phyloP scores from a whole-genome alignment of 352 stramenopile species.

The Pythium rhizo-oryzae region DNA sequence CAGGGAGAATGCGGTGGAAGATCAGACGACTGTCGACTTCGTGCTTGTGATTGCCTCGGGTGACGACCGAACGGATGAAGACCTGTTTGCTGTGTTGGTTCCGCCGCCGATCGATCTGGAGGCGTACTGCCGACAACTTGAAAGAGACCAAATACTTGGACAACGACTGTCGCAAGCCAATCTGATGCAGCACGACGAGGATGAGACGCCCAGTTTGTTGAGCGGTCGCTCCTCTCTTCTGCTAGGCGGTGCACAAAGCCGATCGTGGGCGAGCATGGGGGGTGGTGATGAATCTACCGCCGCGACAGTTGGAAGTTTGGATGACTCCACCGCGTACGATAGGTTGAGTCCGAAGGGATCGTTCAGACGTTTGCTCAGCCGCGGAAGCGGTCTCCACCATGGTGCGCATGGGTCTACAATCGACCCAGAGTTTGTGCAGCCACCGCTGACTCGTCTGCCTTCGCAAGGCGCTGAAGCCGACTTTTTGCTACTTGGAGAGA shows the following conservation, averaged over 20 bases:
- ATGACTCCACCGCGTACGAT: slow-evolving; percentile 30
- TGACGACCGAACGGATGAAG: slow-evolving; percentile 83
- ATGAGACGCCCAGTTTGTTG: not conserved
- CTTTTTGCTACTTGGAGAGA: slow-evolving; percentile 60
- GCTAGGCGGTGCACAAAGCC: slow-evolving; percentile 13
- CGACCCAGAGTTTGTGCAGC: slow-evolving; percentile 26
- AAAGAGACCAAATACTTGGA: slow-evolving; percentile 58
- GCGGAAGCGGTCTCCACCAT: slow-evolving; percentile 32
- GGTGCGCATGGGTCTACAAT: not conserved
- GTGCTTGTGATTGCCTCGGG: slow-evolving; percentile 84
- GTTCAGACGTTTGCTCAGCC: slow-evolving; percentile 49
- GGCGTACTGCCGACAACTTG: slow-evolving; percentile 73
- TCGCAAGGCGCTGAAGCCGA: slow-evolving; percentile 48
- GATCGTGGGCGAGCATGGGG: slow-evolving; percentile 23
- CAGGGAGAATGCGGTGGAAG: not conserved
- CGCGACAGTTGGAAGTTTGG: slow-evolving; percentile 19
- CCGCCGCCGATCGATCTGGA: slow-evolving; percentile 82
- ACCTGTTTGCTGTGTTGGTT: slow-evolving; percentile 78
- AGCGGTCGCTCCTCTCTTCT: not conserved
- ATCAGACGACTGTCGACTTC: slow-evolving; percentile 60
- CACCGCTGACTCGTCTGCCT: slow-evolving; percentile 37
- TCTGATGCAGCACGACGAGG: slow-evolving; percentile 27
- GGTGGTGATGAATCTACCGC: slow-evolving; percentile 24
- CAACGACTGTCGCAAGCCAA: slow-evolving; percentile 20
- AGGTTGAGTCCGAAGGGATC: slow-evolving; percentile 48